Conservation (phyloP, 768 basidiomycete species). For the Lactarius tabidus region DNA sequence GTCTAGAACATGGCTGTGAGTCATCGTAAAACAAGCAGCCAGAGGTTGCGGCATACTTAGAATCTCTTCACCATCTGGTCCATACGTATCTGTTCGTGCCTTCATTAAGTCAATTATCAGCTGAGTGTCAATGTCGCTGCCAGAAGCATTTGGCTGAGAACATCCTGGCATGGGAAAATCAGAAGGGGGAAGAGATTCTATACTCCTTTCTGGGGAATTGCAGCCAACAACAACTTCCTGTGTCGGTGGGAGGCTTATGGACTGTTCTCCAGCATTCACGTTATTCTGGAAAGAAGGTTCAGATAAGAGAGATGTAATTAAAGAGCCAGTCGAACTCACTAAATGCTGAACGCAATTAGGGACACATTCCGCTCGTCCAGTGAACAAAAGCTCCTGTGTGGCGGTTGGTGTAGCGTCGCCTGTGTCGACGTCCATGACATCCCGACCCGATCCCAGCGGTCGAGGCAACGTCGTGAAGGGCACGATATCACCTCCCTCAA, state of each 20-base stretch:
- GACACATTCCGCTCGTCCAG: conserved; percentile 17
- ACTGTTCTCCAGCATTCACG: not conserved
- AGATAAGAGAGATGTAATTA: not conserved
- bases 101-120: conserved; percentile 35
- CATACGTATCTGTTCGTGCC: conserved; percentile 15
- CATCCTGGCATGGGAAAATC: conserved; percentile 15
- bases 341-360: conserved; percentile 20
- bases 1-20: conserved; percentile 27
- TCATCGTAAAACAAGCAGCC: not conserved
- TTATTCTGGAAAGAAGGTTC: conserved; percentile 9
- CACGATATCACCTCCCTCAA: conserved; percentile 52
- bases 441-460: conserved; percentile 32
- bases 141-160: conserved; percentile 8
- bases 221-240: conserved; percentile 6
- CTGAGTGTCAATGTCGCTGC: conserved; percentile 39
- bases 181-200: conserved; percentile 23
- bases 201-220: not conserved
- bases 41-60: conserved; percentile 36
- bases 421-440: conserved; percentile 45
- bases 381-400: conserved; percentile 26
- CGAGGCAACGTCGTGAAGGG: conserved; percentile 31
- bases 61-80: conserved; percentile 43
- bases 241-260: conserved; percentile 28
- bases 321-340: conserved; percentile 3
- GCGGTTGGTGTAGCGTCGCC: too few relatives aligned